Evolutionary conservation across 495 filamentous ascomycete species (phyloP), one percentile per base, ranked within the genome.

Genomic region (Penicillium paxilli): DNA sequence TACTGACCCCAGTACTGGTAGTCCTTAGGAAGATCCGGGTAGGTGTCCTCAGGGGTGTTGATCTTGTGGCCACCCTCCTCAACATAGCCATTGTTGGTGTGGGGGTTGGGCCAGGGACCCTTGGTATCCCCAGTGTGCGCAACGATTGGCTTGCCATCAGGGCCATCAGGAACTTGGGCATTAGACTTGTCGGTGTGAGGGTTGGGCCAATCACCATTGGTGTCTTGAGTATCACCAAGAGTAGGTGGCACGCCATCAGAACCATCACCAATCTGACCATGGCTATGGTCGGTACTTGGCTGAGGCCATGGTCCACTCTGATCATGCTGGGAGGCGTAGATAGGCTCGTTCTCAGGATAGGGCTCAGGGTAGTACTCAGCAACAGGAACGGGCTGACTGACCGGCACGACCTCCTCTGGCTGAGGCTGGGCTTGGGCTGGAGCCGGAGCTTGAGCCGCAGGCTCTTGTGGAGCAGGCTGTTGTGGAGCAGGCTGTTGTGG

Each of bases 1-100:
- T 56, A 58, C 35, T 55, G 51, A 14, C 54, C 47, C 59, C 55
- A 62, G 41, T 58, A 55, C 26, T 58, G 35, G 45, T 58, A 62
- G 21, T 37, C 59, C 33, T 62, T 41, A 12, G 59, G 59, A 19
- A 62, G 52, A 16, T 58, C 48, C 7, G 40, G 40, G 40, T 42
- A 42, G 21, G 49, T 40, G 35, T 62, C 59, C 12, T 51, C 42
- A 19, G 51, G 48, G 40, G 30, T 51, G n/a, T 58, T 42, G 41
- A 52, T 46, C 6, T 28, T 14, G 14, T 58, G 38, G n/a, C 26
- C 51, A 11, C 52, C 55, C 1, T 42, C 49, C 44, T 55, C 22
- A 11, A 55, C 48, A 33, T 58, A 56, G 11, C 49, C 44, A 26
- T 62, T 41, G 45, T 62, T 58, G 26, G 28, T 24, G 16, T 55